Conservation (phyloP, 2,329 filamentous ascomycete genomes). For the Xylariomycetidae sp. region DNA sequence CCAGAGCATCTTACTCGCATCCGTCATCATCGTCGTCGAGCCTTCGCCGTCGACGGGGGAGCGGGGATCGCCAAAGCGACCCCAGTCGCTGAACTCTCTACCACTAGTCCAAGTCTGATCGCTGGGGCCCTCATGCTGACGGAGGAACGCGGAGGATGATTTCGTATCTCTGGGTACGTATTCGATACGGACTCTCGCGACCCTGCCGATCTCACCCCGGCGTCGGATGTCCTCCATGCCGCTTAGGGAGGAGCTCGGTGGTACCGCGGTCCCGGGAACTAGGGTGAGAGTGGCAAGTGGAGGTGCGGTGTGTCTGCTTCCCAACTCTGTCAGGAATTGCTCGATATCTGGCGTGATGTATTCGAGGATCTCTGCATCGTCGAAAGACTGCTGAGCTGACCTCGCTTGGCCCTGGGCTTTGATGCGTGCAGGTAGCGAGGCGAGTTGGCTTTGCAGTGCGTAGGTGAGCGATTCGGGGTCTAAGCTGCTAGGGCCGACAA, state of each 20-base stretch:
- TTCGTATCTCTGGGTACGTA: background rate
- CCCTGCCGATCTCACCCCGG: slow-evolving; percentile 21
- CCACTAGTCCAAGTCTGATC: slow-evolving; percentile 12
- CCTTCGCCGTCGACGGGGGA: slow-evolving; percentile 1
- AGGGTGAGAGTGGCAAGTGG: slow-evolving; percentile 38
- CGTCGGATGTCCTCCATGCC: slow-evolving; percentile 23
- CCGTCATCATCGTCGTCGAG: background rate
- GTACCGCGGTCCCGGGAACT: slow-evolving; percentile 38
- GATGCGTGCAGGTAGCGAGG: slow-evolving; percentile 33
- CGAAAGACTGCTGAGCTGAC: slow-evolving; percentile 28
- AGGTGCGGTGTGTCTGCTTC: slow-evolving; percentile 26
- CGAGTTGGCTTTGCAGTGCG: slow-evolving; percentile 28
- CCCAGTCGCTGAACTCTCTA: slow-evolving; percentile 41
- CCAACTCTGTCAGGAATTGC: slow-evolving; percentile 35
- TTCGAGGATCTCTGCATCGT: slow-evolving; percentile 35
- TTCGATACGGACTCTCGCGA: slow-evolving; percentile 14
- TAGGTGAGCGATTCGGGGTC: slow-evolving; percentile 17
- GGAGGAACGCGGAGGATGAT: background rate
- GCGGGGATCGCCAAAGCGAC: slow-evolving; percentile 32
- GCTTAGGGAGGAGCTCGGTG: slow-evolving; percentile 19
- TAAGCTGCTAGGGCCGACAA: too few species aligned
- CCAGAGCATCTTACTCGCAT: too few species aligned
- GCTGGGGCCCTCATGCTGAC: slow-evolving; percentile 1
- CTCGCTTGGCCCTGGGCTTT: slow-evolving; percentile 28
- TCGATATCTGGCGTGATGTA: slow-evolving; percentile 38